Conservation (phyloP, 768 basidiomycete genomes). For the Coprinopsis cinerea region DNA sequence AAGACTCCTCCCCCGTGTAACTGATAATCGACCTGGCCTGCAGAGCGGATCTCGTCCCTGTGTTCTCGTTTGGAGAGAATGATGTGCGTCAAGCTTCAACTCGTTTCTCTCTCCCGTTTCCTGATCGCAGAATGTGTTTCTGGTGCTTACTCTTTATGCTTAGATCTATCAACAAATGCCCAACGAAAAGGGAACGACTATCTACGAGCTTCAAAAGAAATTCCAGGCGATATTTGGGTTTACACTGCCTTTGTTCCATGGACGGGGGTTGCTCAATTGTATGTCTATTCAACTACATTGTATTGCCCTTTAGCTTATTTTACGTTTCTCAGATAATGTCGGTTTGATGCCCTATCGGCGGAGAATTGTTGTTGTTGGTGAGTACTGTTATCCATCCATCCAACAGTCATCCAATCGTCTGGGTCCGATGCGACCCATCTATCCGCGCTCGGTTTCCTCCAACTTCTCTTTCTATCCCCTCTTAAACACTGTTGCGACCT, state of each 20-base stretch:
- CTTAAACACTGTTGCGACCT: too few species aligned
- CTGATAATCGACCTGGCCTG: too few species aligned
- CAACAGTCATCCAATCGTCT: too few species aligned
- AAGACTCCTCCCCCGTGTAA: too few species aligned
- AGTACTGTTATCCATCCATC: conserved; percentile 34
- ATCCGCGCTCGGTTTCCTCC: too few species aligned
- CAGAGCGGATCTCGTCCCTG: conserved; percentile 93
- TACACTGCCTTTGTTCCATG: conserved; percentile 96
- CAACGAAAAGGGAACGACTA: conserved; percentile 85
- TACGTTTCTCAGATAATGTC: conserved; percentile 63
- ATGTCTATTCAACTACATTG: conserved; percentile 19
- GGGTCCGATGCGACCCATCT: too few species aligned
- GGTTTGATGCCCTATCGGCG: conserved; percentile 95
- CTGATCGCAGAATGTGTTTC: background rate
- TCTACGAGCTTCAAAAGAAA: conserved; percentile 82
- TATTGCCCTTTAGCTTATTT: background rate
- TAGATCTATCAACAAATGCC: conserved; percentile 98
- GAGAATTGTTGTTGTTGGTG: conserved; percentile 93
- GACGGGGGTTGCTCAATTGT: conserved; percentile 94
- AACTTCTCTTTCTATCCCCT: too few species aligned
- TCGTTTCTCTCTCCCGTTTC: too few species aligned
- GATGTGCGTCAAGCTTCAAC: conserved; percentile 84
- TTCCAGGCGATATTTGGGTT: conserved; percentile 94
- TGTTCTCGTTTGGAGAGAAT: conserved; percentile 98
- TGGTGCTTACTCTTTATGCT: background rate